A percentile compares a stretch with the other conserved stretches of the same genome.
Conservation (phyloP, 208 protist species). For the Blechomonas ayalai region DNA sequence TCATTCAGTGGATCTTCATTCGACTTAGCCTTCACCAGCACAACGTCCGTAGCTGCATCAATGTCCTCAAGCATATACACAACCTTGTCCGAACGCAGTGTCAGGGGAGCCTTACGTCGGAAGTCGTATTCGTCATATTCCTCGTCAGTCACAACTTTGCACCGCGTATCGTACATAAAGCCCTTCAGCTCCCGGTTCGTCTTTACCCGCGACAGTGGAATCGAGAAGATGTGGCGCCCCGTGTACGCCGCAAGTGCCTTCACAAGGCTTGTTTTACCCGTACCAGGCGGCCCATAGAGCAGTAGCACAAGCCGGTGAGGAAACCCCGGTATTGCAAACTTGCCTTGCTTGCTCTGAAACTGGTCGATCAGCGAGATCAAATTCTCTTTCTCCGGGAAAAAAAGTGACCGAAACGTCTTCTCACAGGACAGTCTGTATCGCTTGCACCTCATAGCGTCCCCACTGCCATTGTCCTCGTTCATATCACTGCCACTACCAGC, state of each 20-base stretch:
- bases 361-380: constrained; percentile 76
- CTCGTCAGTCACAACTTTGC: too few relatives aligned
- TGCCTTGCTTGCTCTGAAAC: constrained; percentile 71
- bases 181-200: constrained; percentile 82
- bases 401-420: constrained; percentile 88
- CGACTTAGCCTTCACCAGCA: constrained; percentile 15
- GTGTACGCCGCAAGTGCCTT: constrained; percentile 85
- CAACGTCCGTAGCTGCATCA: constrained; percentile 62
- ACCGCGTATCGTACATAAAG: constrained; percentile 76
- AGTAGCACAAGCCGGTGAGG: constrained; percentile 85
- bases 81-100: constrained; percentile 24
- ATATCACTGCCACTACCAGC: not conserved
- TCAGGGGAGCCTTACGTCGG: not conserved
- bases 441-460: constrained; percentile 31
- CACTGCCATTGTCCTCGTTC: constrained; percentile 4
- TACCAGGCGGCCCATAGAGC: constrained; percentile 92
- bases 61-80: constrained; percentile 87
- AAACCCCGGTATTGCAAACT: constrained; percentile 82
- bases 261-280: constrained; percentile 92
- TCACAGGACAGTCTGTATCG: constrained; percentile 66
- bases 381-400: constrained; percentile 78
- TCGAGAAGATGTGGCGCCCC: constrained; percentile 69
- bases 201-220: constrained; percentile 71
- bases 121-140: constrained; percentile 12
- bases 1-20: too few relatives aligned